Evolutionary conservation across 1,139 yeast genomes (phyloP), one percentile per base, ranked within the genome.

Genomic region (Debaryomyces sp.): DNA sequence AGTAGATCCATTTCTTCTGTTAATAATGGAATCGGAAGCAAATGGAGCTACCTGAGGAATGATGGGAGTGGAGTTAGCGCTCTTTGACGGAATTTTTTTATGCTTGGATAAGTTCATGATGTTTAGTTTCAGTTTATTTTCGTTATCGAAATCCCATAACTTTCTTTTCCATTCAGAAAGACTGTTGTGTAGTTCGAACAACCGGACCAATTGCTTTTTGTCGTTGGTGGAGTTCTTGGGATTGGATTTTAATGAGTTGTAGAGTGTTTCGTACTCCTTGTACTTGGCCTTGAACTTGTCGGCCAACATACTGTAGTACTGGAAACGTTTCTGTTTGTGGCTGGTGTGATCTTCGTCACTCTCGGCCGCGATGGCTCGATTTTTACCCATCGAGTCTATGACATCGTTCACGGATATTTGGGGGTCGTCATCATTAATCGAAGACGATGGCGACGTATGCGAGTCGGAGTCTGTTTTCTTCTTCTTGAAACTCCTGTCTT

Each of bases 71-170:
- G 43, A 22, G 21, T 15, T 41, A 17, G 27, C 26, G 22, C 36
- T 30, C 30, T 22, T 30, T 7, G 48, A 35, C 4, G 48, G 30
- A 8, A 15, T 34, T 43, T 67, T 70, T 47, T 71, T 71, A 54
- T 71, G 75, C 55, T 70, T 70, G 17, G 70, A 60, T 43, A 71
- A 60, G 39, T 62, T 63, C 75, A 69, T 71, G 46, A 72, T 68
- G 24, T 64, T 60, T 38, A 62, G 57, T 47, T 70, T 71, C 52
- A 62, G 59, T 53, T 64, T 70, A 43, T 59, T 56, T 45, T 70
- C 74, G 44, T 63, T 63, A 50, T 73, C 72, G 55, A 63, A 71
- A 45, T 68, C 70, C 70, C 73, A 64, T 21, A 73, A 55, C 54
- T 67, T 62, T 42, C 59, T 60, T 54, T 73, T 73, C 74, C 75